Conservation (phyloP, 306 rosid species). For the Acacia confusa region DNA sequence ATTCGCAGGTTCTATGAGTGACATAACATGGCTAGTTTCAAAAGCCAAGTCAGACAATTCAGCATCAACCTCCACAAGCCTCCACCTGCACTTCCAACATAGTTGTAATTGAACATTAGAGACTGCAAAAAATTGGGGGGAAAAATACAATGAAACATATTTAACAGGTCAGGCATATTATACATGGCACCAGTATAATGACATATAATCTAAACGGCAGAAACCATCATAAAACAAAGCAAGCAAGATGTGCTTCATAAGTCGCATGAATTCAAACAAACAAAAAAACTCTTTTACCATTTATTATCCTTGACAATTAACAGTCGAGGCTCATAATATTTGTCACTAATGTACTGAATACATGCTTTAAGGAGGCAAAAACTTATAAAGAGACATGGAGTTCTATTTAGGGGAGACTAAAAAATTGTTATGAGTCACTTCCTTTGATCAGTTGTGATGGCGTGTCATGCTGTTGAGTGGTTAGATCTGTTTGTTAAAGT, state of each 20-base stretch:
- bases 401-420: neutral
- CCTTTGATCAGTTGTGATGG: too few relatives aligned
- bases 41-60: constrained; percentile 64
- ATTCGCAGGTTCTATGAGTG: constrained; percentile 86
- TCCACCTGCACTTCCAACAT: constrained; percentile 65
- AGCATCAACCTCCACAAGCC: constrained; percentile 81
- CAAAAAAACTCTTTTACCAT: neutral
- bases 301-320: neutral
- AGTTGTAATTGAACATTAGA: constrained; percentile 15
- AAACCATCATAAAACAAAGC: neutral
- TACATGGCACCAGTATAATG: constrained; percentile 11
- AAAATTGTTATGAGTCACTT: neutral
- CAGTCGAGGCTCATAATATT: neutral
- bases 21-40: constrained; percentile 78
- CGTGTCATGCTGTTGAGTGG: too few relatives aligned
- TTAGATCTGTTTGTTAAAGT: too few relatives aligned
- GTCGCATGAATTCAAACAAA: neutral
- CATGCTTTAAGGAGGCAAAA: neutral
- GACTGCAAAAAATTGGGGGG: neutral
- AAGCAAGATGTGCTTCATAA: constrained; percentile 6
- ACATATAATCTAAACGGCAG: neutral
- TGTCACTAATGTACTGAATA: neutral
- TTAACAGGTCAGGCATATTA: neutral
- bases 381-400: neutral
- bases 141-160: neutral